Base-by-base conservation (phyloP, 306 rosid species). In the Begonia fuchsioides region DNA sequence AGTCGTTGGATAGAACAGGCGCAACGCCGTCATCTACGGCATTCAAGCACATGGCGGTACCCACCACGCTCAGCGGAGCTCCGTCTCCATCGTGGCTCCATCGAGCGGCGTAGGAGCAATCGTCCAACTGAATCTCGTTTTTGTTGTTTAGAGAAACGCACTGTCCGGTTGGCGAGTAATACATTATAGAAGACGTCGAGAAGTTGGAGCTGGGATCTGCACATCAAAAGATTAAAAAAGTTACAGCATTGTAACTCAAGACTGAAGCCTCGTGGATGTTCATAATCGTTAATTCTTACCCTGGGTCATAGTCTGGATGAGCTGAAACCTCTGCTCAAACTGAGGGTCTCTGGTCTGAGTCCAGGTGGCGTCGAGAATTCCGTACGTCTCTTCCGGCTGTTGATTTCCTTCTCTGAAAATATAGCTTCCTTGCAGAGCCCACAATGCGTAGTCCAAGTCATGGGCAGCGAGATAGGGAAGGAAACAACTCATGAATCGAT, bases 371-470 rank as follows among this genome's bases (percentile, higher is more conserved):
- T 65, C 68, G 59, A 78, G 50, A 0, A 74, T 57, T 20, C 60
- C 73, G 53, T 66, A 78, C 1, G 40, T 7, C 58, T 74, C 81
- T 9, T 68, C 73, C 0, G 13, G 0, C 0, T 44, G 63, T 49
- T 54, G 0, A 0, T 9, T 39, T 1, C 68, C 75, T 61, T 70
- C 52, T 46, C 66, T 67, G 4, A 6, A 52, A 52, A 66, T 63
- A 44, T 77, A 77, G 50, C 63, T 67, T 57, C 83, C 79, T 53
- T 52, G 64, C 26, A 68, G 72, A 17, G 77, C 73, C 83, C 88
- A 73, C 53, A 70, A 52, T 17, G 65, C 62, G 76, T 80, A 77
- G 20, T 73, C 85, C 54, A 77, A 39, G 52, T 77, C 80, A 38
- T 64, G 69, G 13, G 49, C 74, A 43, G 57, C 69, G 52, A 79